Conservation (phyloP, 495 filamentous ascomycete genomes). For the Penicillium lagena region DNA sequence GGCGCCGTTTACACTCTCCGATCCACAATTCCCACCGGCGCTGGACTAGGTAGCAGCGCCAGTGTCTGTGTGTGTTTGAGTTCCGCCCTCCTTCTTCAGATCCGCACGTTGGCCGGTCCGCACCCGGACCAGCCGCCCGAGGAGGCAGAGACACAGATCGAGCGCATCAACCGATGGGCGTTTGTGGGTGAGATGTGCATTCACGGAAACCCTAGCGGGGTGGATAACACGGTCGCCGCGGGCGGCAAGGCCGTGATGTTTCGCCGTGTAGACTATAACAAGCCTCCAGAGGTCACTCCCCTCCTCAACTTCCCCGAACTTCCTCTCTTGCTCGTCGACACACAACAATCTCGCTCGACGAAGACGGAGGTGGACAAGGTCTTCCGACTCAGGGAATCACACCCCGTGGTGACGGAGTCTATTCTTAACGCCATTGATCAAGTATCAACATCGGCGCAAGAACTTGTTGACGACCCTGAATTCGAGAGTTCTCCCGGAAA, state of each 20-base stretch:
- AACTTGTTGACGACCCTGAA: conserved; percentile 57
- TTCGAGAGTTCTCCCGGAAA: conserved; percentile 54
- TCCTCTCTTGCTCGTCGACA: conserved; percentile 84
- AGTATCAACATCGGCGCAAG: conserved; percentile 66
- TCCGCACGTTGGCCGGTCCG: conserved; percentile 77
- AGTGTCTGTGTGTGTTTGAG: conserved; percentile 89
- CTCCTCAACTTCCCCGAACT: conserved; percentile 83
- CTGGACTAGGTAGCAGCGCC: conserved; percentile 87
- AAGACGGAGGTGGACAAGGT: conserved; percentile 83
- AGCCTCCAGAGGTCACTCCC: conserved; percentile 69
- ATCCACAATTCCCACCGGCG: conserved; percentile 89
- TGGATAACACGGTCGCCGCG: conserved; percentile 95
- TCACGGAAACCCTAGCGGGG: conserved; percentile 90
- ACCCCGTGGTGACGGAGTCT: conserved; percentile 65
- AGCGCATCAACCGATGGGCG: conserved; percentile 95
- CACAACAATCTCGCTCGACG: conserved; percentile 75
- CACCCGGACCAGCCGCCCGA: conserved; percentile 79
- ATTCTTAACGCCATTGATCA: conserved; percentile 80
- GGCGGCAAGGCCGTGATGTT: conserved; percentile 91
- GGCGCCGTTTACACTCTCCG: conserved; percentile 86
- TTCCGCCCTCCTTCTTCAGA: conserved; percentile 79
- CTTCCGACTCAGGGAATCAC: conserved; percentile 55
- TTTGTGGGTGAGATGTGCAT: conserved; percentile 96
- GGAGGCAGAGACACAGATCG: conserved; percentile 77
- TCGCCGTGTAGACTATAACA: conserved; percentile 68